Evolutionary conservation across 2,329 filamentous ascomycete genomes (phyloP), one percentile per base, ranked within the genome.

Genomic region (Apiospora saccharicola): DNA sequence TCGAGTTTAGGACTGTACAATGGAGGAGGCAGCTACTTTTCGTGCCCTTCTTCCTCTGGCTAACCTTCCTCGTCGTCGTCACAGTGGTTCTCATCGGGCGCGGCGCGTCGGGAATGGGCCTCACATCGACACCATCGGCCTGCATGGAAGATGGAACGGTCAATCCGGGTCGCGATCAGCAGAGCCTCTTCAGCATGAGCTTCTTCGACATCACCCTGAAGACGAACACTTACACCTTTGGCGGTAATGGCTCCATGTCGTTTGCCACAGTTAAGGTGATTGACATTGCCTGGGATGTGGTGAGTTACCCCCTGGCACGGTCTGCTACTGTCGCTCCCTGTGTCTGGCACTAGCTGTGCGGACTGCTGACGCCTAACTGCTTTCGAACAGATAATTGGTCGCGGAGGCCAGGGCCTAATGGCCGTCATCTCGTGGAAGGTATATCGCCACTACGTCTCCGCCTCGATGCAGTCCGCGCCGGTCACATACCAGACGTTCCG

Each of bases 401-500:
- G 80, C 4, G 70, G 73, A 16, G 79, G 78, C 0, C 80, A 82
- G 69, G 70, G 74, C 2, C 49, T 78, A 2, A 70, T 81, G 37
- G 78, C 76, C 0, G 76, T 73, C 34, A 49, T 77, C 22, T 78
- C 79, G 1, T 82, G 79, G 80, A 74, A 51, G 4, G 72, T 71
- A 6, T 80, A 81, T 67, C 73, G 78, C 19, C 71, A 76, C 16
- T 79, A 80, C 30, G 71, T 79, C 1, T 74, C 76, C 10, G 72
- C 75, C 2, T 78, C 77, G 0, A 80, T 81, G 74, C 72, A 75
- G 47, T 70, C 72, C 1, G 46, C 67, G 0, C 77, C 78, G 1
- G 71, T 80, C 6, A 80, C 80, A 0, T 81, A 80, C 51, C 61
- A 75, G 1, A 75, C 75, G 4, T 81, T 77, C 70, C 77, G 75